Evolutionary conservation across 202 grass and related monocot species (phyloP).

Genomic region (Eragrostis tef): DNA sequence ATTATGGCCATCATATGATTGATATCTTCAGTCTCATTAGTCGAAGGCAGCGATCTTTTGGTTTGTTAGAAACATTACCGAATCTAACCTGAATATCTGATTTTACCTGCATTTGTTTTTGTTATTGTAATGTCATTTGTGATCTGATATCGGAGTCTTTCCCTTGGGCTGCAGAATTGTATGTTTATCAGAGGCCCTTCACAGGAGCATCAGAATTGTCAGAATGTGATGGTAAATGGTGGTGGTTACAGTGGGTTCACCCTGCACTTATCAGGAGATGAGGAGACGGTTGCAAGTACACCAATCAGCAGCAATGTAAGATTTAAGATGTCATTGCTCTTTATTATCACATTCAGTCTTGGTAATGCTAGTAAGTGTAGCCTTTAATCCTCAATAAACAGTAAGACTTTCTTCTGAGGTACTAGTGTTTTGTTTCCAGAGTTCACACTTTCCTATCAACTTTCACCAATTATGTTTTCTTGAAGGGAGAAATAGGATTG

Average conservation of each 20-base stretch:
- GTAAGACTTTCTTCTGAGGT: conserved; percentile 2
- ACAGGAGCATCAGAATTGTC: conserved; percentile 19
- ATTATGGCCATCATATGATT: neutral
- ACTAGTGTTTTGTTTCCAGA: neutral
- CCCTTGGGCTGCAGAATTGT: conserved; percentile 50
- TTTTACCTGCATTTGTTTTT: too few relatives aligned
- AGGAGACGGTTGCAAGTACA: conserved; percentile 39
- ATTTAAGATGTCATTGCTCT: neutral
- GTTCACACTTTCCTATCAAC: conserved; percentile 2
- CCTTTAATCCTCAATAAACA: neutral
- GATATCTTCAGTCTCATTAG: neutral
- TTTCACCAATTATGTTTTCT: neutral
- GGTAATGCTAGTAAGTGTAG: neutral
- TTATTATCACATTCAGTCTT: conserved; percentile 21
- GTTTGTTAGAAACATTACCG: neutral
- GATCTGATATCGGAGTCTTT: conserved; percentile 22
- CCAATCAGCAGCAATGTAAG: conserved; percentile 49
- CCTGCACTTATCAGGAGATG: conserved; percentile 57
- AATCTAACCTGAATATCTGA: conserved; percentile 17
- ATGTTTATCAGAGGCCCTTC: conserved; percentile 34
- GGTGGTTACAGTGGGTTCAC: conserved; percentile 32
- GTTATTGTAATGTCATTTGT: neutral
- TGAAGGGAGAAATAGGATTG: neutral
- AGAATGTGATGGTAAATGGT: conserved; percentile 8
- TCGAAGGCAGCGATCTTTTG: neutral